Percentiles rank a stretch among this genome's conserved stretches.
phyloP scores from a whole-genome alignment of 345 rosid genomes.

The Moricandia moricandioides region DNA sequence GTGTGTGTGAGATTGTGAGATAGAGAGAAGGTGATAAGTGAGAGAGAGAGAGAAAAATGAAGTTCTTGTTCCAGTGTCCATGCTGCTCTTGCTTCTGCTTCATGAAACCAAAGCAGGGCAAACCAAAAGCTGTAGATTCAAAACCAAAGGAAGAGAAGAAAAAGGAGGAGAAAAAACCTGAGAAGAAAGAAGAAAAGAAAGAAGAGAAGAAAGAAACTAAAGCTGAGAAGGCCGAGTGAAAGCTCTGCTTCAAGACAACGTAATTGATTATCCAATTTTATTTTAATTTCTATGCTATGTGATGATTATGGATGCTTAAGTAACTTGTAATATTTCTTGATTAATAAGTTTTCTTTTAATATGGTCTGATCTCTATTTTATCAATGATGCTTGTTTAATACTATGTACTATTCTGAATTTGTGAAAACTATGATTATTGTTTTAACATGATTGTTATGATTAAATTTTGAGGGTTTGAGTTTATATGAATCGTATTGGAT shows the following conservation, averaged over 20 bases:
- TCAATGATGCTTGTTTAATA: neutral
- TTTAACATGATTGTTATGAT: neutral
- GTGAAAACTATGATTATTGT: constrained; percentile 4
- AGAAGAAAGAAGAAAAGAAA: constrained; percentile 32
- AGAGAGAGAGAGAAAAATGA: constrained; percentile 44
- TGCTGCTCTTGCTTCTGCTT: constrained; percentile 87
- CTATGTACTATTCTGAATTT: neutral
- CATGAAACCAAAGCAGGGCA: constrained; percentile 68
- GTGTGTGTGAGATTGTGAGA: constrained; percentile 15
- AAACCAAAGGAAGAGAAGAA: constrained; percentile 56
- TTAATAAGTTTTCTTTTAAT: neutral
- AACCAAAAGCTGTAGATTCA: constrained; percentile 35
- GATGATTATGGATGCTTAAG: constrained; percentile 18
- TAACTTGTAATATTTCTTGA: neutral
- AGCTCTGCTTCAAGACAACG: neutral
- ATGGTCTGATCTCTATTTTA: neutral
- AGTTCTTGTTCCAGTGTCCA: constrained; percentile 89
- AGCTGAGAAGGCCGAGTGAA: constrained; percentile 32
- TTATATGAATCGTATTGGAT: neutral
- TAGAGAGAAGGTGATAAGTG: constrained; percentile 18
- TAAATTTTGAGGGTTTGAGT: neutral
- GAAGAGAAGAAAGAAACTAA: constrained; percentile 33
- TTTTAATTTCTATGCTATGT: neutral
- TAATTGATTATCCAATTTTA: constrained; percentile 14
- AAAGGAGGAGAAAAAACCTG: constrained; percentile 38